Evolutionary conservation across 1,284 basidiomycete species (phyloP).

Genomic region (Dichomitus squalens): DNA sequence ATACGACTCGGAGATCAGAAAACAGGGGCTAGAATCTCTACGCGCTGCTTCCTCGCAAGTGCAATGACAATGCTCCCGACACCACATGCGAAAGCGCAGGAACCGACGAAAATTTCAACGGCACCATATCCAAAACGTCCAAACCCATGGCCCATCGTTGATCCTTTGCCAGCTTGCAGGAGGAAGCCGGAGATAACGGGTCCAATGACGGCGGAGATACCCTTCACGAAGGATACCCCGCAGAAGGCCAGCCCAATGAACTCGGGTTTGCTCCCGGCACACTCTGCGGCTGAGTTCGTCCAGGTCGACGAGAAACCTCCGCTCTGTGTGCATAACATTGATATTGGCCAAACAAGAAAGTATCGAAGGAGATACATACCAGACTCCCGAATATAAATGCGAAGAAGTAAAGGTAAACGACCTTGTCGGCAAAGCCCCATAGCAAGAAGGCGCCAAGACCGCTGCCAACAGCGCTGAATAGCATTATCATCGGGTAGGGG

Average conservation of each 20-base stretch:
- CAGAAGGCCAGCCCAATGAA: slow-evolving; percentile 25
- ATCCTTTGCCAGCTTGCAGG: slow-evolving; percentile 24
- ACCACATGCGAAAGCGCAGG: slow-evolving; percentile 26
- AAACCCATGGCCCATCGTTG: slow-evolving; percentile 15
- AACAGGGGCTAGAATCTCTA: background rate
- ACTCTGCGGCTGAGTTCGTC: slow-evolving; percentile 28
- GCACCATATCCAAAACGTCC: slow-evolving; percentile 29
- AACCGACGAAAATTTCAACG: slow-evolving; percentile 32
- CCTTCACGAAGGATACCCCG: slow-evolving; percentile 24
- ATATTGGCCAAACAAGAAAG: background rate
- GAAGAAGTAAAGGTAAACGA: slow-evolving; percentile 28
- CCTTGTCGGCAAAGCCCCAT: slow-evolving; percentile 30
- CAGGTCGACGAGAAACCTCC: slow-evolving; percentile 28
- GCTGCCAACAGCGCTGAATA: slow-evolving; percentile 24
- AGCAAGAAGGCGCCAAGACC: slow-evolving; percentile 29
- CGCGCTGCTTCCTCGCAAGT: slow-evolving; percentile 11
- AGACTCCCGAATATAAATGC: slow-evolving; percentile 32
- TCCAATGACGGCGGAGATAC: slow-evolving; percentile 29
- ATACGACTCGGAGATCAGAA: background rate
- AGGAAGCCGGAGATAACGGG: slow-evolving; percentile 29
- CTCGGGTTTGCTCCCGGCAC: slow-evolving; percentile 29
- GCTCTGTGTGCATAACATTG: background rate
- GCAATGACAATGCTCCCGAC: slow-evolving; percentile 24
- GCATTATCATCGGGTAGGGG: slow-evolving; percentile 29
- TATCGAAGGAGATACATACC: slow-evolving; percentile 18